A percentile compares a stretch with the other conserved stretches of the same genome.
These are phyloP conservation scores for Phyllosticta citriasiana DNA, from an alignment of 2,329 filamentous ascomycete genomes.

Conservation along the genomic window DNA sequence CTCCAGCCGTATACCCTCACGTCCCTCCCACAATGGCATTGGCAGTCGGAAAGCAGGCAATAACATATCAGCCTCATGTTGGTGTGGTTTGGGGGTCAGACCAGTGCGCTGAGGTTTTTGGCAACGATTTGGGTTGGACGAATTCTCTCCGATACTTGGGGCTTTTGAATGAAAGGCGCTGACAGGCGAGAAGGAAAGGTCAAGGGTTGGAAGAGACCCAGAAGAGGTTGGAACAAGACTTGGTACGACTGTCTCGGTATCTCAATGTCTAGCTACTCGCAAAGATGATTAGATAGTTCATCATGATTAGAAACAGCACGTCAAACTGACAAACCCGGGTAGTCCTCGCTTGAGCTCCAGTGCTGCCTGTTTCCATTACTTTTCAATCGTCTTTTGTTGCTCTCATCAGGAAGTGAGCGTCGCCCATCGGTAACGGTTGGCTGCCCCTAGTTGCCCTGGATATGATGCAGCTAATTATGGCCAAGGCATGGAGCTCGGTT, in stretches of 20 bases:
- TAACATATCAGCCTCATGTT: constrained; percentile 49
- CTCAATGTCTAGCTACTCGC: neutral
- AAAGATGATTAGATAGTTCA: neutral
- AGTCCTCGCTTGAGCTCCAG: neutral
- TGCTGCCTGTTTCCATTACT: neutral
- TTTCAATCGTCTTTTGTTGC: neutral
- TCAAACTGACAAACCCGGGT: neutral
- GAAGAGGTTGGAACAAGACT: neutral
- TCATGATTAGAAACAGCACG: neutral
- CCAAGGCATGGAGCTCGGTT: neutral
- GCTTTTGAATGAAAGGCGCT: neutral
- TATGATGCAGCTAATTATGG: neutral
- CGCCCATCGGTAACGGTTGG: neutral
- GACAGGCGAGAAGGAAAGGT: neutral
- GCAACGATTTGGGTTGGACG: constrained; percentile 52
- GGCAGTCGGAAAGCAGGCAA: constrained; percentile 59
- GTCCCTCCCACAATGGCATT: constrained; percentile 58
- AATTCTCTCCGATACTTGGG: constrained; percentile 18
- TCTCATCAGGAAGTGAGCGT: neutral
- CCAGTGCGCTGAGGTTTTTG: constrained; percentile 54
- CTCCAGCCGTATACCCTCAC: constrained; percentile 30
- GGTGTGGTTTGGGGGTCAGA: constrained; percentile 54
- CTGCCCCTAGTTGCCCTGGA: neutral
- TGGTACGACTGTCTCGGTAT: neutral
- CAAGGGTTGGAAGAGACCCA: neutral